phyloP scores from a whole-genome alignment of 371 early-diverging fungal species.

The Mortierella sp. region DNA sequence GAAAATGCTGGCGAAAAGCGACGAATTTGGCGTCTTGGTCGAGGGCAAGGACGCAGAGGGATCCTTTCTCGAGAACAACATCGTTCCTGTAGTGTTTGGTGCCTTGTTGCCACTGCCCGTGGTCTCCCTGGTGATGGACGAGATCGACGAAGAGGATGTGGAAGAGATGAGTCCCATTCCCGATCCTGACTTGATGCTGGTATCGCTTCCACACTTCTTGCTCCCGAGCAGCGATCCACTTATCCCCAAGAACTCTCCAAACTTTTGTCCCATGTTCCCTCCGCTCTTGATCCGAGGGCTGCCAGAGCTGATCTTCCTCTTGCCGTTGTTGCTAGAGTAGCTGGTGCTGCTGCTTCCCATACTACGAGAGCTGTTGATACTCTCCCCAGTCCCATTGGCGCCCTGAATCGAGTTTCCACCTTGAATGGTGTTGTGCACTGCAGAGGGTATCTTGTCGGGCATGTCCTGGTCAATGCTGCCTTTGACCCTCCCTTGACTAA shows the following conservation, averaged over 20 bases:
- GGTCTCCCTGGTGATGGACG: not conserved
- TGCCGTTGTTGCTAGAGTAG: not conserved
- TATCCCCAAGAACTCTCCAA: conserved; percentile 23
- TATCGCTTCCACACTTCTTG: conserved; percentile 40
- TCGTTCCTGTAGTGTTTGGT: not conserved
- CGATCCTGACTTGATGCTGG: conserved; percentile 11
- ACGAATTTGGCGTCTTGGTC: conserved; percentile 11
- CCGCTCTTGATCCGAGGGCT: not conserved
- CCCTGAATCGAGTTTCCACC: not conserved
- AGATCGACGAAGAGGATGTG: conserved; percentile 12
- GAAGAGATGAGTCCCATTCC: not conserved
- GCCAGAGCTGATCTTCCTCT: not conserved
- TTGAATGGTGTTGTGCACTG: not conserved
- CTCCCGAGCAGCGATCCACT: conserved; percentile 23
- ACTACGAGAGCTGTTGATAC: not conserved
- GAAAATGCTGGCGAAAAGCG: conserved; percentile 15
- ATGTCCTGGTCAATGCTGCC: not conserved
- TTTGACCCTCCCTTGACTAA: not conserved
- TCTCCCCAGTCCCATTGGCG: not conserved
- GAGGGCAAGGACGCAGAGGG: not conserved
- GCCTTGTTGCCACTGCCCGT: conserved; percentile 5
- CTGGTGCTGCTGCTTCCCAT: not conserved
- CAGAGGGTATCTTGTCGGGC: not conserved
- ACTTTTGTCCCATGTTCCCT: conserved; percentile 16
- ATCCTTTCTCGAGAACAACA: not conserved